Conservation (phyloP, 202 grass and related monocot species). For the Musa balbisiana region DNA sequence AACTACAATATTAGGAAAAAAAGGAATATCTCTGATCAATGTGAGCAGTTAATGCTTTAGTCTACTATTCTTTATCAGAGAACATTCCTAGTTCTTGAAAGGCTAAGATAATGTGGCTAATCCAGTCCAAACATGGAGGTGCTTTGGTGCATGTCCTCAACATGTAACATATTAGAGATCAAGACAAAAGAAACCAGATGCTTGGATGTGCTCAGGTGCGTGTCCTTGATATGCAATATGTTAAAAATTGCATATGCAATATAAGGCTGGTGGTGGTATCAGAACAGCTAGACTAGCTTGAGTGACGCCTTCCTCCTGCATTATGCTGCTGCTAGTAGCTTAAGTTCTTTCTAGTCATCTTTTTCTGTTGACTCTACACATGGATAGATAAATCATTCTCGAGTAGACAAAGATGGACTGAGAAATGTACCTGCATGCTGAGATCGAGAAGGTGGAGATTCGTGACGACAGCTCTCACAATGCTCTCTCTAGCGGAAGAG, state of each 20-base stretch:
- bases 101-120: neutral
- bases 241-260: neutral
- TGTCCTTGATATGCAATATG: no score
- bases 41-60: neutral
- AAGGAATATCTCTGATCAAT: neutral
- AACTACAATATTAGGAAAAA: neutral
- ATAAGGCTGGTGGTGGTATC: neutral
- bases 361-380: neutral
- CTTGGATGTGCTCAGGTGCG: no score
- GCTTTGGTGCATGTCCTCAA: neutral
- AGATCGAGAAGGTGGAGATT: conserved; percentile 99
- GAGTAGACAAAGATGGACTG: conserved; percentile 1
- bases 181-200: no score
- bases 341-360: neutral
- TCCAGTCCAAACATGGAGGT: neutral
- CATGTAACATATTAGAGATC: neutral
- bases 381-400: neutral
- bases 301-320: neutral
- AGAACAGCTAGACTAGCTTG: neutral
- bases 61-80: neutral
- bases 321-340: neutral
- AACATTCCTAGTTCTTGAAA: neutral
- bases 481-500: conserved; percentile 86
- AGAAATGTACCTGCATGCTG: conserved; percentile 62
- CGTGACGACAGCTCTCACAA: conserved; percentile 77